Evolutionary conservation across 1,284 basidiomycete genomes (phyloP).

Genomic region (Papiliotrema nemorosa): DNA sequence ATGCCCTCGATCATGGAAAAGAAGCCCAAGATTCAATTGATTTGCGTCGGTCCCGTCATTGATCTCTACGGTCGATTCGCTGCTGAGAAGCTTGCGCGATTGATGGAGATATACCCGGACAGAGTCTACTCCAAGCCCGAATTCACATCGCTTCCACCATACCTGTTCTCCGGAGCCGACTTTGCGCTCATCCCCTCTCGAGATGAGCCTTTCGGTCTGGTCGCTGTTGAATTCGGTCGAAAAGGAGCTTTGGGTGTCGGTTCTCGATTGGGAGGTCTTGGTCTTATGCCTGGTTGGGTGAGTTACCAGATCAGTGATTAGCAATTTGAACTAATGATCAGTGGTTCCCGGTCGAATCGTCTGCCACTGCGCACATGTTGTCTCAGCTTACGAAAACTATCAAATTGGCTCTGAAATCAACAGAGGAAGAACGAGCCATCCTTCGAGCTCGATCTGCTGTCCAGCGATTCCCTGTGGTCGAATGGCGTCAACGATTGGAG

Average conservation of each 20-base stretch:
- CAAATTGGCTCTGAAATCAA: constrained; percentile 85
- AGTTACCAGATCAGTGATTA: constrained; percentile 39
- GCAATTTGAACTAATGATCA: constrained; percentile 37
- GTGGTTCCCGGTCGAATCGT: constrained; percentile 95
- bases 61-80: constrained; percentile 91
- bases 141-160: constrained; percentile 88
- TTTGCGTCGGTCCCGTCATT: constrained; percentile 86
- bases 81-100: constrained; percentile 80
- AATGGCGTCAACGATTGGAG: constrained; percentile 91
- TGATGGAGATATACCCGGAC: constrained; percentile 92
- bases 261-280: constrained; percentile 83
- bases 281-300: constrained; percentile 95
- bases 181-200: constrained; percentile 90
- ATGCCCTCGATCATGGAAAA: constrained; percentile 86
- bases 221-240: constrained; percentile 89
- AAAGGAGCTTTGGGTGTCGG: constrained; percentile 93
- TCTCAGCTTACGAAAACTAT: constrained; percentile 92
- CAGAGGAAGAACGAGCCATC: constrained; percentile 82
- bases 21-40: constrained; percentile 75
- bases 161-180: constrained; percentile 87
- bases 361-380: constrained; percentile 83
- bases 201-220: constrained; percentile 90
- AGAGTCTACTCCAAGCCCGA: constrained; percentile 89
- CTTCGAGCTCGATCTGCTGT: constrained; percentile 85
- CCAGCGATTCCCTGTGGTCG: constrained; percentile 91